Evolutionary conservation across 768 basidiomycete genomes (phyloP).

Genomic region (Melanogaster broomeanus): DNA sequence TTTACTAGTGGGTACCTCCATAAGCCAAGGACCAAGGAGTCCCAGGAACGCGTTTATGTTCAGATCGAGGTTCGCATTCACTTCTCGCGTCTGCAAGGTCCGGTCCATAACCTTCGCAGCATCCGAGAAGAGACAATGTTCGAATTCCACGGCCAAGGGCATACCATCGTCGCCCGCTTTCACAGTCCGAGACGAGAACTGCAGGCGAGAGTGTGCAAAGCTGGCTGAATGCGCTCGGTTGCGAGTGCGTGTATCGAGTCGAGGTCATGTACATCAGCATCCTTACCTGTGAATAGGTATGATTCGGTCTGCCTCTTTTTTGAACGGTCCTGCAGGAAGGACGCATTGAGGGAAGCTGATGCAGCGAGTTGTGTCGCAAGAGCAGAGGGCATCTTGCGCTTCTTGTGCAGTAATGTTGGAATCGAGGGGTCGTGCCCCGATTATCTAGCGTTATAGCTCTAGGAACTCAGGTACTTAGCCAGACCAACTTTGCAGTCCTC

Average conservation of each 20-base stretch:
- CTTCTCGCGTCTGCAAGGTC: slow-evolving; percentile 67
- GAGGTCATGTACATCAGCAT: slow-evolving; percentile 85
- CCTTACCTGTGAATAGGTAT: slow-evolving; percentile 84
- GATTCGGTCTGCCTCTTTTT: slow-evolving; percentile 67
- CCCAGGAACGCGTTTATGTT: slow-evolving; percentile 63
- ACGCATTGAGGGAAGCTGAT: slow-evolving; percentile 75
- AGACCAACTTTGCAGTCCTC: too few relatives aligned
- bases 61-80: slow-evolving; percentile 62
- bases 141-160: slow-evolving; percentile 44
- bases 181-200: slow-evolving; percentile 34
- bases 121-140: slow-evolving; percentile 79
- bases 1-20: slow-evolving; percentile 79
- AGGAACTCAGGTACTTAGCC: too few relatives aligned
- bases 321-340: slow-evolving; percentile 65
- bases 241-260: slow-evolving; percentile 84
- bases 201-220: slow-evolving; percentile 61
- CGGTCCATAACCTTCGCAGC: slow-evolving; percentile 74
- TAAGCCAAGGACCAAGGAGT: slow-evolving; percentile 76
- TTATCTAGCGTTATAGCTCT: not conserved
- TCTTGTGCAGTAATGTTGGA: not conserved
- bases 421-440: not conserved
- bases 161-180: slow-evolving; percentile 17
- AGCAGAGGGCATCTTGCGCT: slow-evolving; percentile 54
- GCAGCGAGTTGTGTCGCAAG: slow-evolving; percentile 83
- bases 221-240: slow-evolving; percentile 73